Evolutionary conservation across 2,329 filamentous ascomycete species (phyloP), one percentile per base, ranked within the genome.

Genomic region (Colletotrichum sublineola): DNA sequence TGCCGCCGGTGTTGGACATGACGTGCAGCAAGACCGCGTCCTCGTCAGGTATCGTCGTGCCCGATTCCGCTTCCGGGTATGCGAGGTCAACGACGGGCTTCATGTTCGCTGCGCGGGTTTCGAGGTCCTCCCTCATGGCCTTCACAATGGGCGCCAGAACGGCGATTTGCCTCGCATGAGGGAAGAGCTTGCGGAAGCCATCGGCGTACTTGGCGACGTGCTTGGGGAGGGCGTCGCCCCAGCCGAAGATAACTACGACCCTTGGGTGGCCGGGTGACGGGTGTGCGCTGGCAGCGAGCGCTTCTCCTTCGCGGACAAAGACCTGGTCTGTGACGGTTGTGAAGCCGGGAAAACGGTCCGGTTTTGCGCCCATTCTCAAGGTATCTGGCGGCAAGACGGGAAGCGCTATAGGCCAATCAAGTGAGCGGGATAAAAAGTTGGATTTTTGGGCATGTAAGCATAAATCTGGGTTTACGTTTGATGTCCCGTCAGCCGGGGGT

Each of bases 1-100:
- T 87, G 20, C 84, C 86, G 18, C 89, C 89, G 0, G 88, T 89
- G 77, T 89, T 90, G 73, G 88, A 90, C 84, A 90, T 88, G 74
- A 81, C 80, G 67, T 90, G 88, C 1, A 87, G 77, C 24, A 90
- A 79, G 15, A 90, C 79, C 6, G 75, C 73, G 42, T 65, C 66
- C 31, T 73, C 71, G 42, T 60, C 24, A n/a, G 69, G 33, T 29
- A 7, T 2, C 12, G 62, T 31, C 38, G 50, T 15, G 29, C 20
- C 79, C 71, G 9, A 77, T 69, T 31, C 75, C 60, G 74, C 15
- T 1, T 68, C 57, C 9, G 70, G 74, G 61, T 83, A 84, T 24
- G 82, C 77, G 42, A 80, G 80, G 58, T 85, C 79, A 44, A 87
- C 74, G 46, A 88, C 79, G 14, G 83, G 85, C 48, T 81, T 75